Conservation (phyloP, 192 early-diverging fungal species). For the Backusella liffmaniae region DNA sequence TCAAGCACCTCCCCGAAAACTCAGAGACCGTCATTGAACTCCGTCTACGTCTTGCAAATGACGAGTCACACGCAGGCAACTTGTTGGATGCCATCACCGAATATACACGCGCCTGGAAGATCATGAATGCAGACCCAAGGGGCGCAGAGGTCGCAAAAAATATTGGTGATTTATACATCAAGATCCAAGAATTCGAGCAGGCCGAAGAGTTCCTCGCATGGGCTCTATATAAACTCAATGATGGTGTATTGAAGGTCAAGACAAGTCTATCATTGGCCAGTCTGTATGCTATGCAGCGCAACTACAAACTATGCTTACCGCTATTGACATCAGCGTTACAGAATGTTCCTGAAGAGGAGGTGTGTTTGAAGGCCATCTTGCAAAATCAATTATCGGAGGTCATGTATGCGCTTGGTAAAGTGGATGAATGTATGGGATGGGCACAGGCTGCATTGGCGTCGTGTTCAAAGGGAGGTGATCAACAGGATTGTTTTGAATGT, state of each 20-base stretch:
- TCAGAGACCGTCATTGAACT: slow-evolving; percentile 23
- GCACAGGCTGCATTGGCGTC: slow-evolving; percentile 48
- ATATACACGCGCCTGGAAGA: slow-evolving; percentile 42
- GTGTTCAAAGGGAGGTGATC: slow-evolving; percentile 29
- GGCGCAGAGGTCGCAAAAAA: slow-evolving; percentile 33
- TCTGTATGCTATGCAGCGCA: slow-evolving; percentile 48
- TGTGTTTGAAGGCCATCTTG: slow-evolving; percentile 51
- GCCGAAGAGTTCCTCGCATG: slow-evolving; percentile 50
- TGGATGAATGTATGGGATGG: slow-evolving; percentile 57
- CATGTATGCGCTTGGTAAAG: slow-evolving; percentile 42
- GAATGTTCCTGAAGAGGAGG: slow-evolving; percentile 24
- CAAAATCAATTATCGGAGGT: slow-evolving; percentile 53
- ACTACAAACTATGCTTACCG: slow-evolving; percentile 46
- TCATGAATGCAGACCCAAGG: slow-evolving; percentile 19
- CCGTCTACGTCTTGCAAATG: slow-evolving; percentile 22
- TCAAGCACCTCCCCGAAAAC: slow-evolving; percentile 19
- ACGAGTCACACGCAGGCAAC: slow-evolving; percentile 34
- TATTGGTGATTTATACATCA: slow-evolving; percentile 37
- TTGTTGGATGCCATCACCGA: slow-evolving; percentile 36
- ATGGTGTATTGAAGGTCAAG: not conserved
- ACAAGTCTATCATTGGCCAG: slow-evolving; percentile 39
- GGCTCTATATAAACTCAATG: slow-evolving; percentile 29
- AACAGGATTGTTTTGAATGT: slow-evolving; percentile 54
- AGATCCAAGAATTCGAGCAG: slow-evolving; percentile 29
- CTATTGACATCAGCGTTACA: slow-evolving; percentile 47